Evolutionary conservation across 1,284 basidiomycete species (phyloP).

Genomic region (Cryptococcus sp.): DNA sequence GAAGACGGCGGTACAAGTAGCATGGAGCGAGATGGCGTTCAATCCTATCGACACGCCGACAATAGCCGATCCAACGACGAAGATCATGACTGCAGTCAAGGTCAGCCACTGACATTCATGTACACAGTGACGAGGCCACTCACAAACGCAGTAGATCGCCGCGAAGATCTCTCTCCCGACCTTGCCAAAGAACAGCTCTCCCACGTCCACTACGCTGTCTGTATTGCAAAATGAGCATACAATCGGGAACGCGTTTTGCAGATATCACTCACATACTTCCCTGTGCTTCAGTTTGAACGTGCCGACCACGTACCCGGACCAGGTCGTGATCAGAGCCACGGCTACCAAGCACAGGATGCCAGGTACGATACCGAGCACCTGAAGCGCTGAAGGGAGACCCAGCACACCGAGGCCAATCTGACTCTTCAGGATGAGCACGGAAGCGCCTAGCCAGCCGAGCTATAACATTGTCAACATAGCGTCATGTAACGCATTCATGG

Average conservation of each 20-base stretch:
- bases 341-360: slow-evolving; percentile 35
- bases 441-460: slow-evolving; percentile 24
- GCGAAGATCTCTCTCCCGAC: slow-evolving; percentile 33
- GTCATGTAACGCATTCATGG: background rate
- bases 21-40: slow-evolving; percentile 40
- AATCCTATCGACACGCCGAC: slow-evolving; percentile 33
- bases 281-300: slow-evolving; percentile 28
- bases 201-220: slow-evolving; percentile 35
- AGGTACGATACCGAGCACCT: slow-evolving; percentile 32
- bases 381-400: slow-evolving; percentile 27
- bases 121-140: slow-evolving; percentile 2
- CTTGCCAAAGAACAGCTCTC: slow-evolving; percentile 25
- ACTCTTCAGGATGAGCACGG: slow-evolving; percentile 33
- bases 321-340: slow-evolving; percentile 36
- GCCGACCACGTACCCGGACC: slow-evolving; percentile 19
- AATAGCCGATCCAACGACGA: slow-evolving; percentile 33
- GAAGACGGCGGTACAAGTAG: slow-evolving; percentile 40
- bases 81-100: slow-evolving; percentile 21
- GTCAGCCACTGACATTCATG: slow-evolving; percentile 2
- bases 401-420: slow-evolving; percentile 45
- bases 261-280: slow-evolving; percentile 7
- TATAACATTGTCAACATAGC: slow-evolving; percentile 4
- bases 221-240: slow-evolving; percentile 8
- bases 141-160: slow-evolving; percentile 25
- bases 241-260: background rate